Evolutionary conservation across 306 rosid species (phyloP), one percentile per base, ranked within the genome.

Genomic region (Castanospermum australe): DNA sequence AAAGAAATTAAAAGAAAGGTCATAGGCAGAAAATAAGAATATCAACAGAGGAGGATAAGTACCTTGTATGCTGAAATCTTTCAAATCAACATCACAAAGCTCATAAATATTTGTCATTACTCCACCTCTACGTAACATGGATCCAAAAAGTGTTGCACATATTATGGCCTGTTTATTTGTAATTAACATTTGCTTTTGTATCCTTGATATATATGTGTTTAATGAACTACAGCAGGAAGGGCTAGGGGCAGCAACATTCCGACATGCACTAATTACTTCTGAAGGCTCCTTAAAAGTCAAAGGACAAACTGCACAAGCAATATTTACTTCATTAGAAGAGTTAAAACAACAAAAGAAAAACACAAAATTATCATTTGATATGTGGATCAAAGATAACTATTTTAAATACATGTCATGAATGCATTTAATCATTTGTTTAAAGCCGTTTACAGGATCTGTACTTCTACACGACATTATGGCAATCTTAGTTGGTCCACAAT

Each of bases 61-160:
- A 95, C 99, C 92, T 93, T 90, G 99, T 77, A 95, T 82, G 86
- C 99, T 95, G 85, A 95, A 95, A 86, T 95, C 99, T 91, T 95
- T 95, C 89, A 95, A 89, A 81, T 95, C 99, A 30, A 95, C 92
- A 39, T 95, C 98, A 79, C 99, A 95, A 71, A 95, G 99, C 86
- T 91, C 87, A 77, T 89, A 95, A 79, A 95, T 82, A 89, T 95
- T 89, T 47, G 91, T 84, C 87, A 89, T 77, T 17, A 95, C 91
- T 81, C 99, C 98, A 38, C 94, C 94, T 83, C 92, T 91, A 41
- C 98, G 91, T 65, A 95, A 90, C 89, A 87, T 84, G 72, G 99
- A 91, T 44, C 99, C 99, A 73, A 95, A 95, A 79, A 91, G 85
- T 35, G 97, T 87, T 22, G 99, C 96, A 83, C 98, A 95, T 56